Base-by-base conservation (phyloP, 2,329 filamentous ascomycete species). In the Colletotrichum karsti region DNA sequence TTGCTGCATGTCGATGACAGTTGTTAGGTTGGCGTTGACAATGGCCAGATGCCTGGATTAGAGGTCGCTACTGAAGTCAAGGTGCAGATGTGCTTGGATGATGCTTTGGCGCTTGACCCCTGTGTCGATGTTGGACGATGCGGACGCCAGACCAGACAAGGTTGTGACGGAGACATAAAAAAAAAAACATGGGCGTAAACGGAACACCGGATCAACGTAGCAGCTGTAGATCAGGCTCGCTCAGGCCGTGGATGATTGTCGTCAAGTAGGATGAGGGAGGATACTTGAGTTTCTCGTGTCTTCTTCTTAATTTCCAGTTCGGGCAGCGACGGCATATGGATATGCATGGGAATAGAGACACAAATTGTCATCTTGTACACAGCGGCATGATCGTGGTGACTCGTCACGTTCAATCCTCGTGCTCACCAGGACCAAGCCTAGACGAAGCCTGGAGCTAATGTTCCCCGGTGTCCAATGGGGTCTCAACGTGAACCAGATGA, bases 81-180 rank as follows among this genome's bases (percentile, higher is more conserved):
- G 54, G 48, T 18, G 13, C 20, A 15, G 44, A 54, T 9, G 37
- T 46, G 57, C 63, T 41, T 37, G 42, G 33, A 30, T 44, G 26
- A 57, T 57, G 54, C 54, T 57, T 57, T 42, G 24, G 59, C 37
- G 28, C 48, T 50, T 28, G 50, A 55, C 41, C 63, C 63, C 33
- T 63, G 58, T 56, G 58, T 37, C 41, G 12, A 63, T 50, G 62
- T 48, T 61, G 56, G 46, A 61, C 20, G 51, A 50, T 50, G 46
- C 26, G 46, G 22, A 28, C 46, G 53, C 33, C 37, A 33, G 53
- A 33, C 15, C 10, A 37, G 20, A 55, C 33, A 50, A 50, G 50
- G 58, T 63, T 66, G 57, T 48, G 57, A 63, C 39, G 48, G 37
- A 55, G 46, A 66, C 57, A n/a, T n/a, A 55, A 20, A 51, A 46